Percentiles rank a stretch among this genome's conserved stretches.
These are phyloP conservation scores for Xylaria sp. DNA, from an alignment of 2,329 filamentous ascomycete genomes.

Conservation along the genomic window DNA sequence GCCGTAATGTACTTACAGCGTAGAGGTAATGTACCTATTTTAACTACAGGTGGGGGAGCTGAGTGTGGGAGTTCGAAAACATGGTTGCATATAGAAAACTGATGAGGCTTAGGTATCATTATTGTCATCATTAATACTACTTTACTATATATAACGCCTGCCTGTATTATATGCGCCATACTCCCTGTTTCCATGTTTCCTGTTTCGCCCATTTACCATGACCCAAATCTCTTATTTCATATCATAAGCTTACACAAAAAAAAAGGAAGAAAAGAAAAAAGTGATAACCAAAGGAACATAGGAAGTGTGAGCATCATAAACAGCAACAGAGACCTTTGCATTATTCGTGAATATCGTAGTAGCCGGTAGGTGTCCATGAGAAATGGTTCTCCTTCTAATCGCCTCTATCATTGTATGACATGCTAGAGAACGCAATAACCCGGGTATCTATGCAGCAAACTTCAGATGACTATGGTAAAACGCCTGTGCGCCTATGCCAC, in stretches of 20 bases:
- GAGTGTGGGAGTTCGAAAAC: neutral
- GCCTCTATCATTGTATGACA: conserved; percentile 24
- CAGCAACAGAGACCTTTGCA: conserved; percentile 5
- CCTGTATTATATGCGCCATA: neutral
- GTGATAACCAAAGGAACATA: neutral
- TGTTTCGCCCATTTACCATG: neutral
- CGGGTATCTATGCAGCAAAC: conserved; percentile 46
- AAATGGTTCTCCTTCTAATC: conserved; percentile 28
- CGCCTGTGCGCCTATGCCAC: conserved; percentile 37
- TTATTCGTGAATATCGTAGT: conserved; percentile 25
- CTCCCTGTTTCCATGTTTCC: neutral
- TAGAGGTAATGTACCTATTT: neutral
- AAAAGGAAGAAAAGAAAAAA: neutral
- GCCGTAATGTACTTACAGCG: neutral
- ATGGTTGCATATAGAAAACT: neutral
- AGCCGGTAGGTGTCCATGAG: conserved; percentile 17
- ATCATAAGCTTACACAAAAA: neutral
- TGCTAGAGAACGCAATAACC: conserved; percentile 38
- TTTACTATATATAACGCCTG: neutral
- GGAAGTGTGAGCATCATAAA: neutral
- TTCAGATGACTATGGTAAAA: conserved; percentile 37
- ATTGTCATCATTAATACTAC: neutral
- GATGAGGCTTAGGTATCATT: neutral
- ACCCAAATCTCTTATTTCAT: neutral
- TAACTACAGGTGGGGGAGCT: neutral